These are phyloP conservation scores for Daldinia concentrica DNA, from an alignment of 495 filamentous ascomycete species.

Conservation along the genomic window DNA sequence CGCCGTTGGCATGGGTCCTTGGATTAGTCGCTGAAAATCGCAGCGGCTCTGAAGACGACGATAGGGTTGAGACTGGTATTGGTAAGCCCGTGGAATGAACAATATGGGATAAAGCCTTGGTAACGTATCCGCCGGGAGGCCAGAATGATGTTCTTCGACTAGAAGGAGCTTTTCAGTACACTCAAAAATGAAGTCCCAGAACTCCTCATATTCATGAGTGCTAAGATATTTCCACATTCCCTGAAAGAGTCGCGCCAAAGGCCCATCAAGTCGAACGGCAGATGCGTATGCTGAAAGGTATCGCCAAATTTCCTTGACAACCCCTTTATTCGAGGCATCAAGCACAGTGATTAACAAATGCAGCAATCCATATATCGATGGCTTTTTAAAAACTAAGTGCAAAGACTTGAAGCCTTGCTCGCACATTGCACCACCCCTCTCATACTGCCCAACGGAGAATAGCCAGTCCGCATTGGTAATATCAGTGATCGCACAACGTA, in stretches of 20 bases:
- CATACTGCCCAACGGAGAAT: constrained; percentile 43
- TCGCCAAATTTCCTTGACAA: constrained; percentile 47
- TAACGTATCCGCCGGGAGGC: constrained; percentile 44
- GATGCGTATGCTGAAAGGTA: constrained; percentile 45
- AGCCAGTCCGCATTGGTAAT: constrained; percentile 49
- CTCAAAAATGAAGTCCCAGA: constrained; percentile 46
- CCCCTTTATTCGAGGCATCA: constrained; percentile 44
- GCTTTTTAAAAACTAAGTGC: constrained; percentile 42
- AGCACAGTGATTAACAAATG: constrained; percentile 45
- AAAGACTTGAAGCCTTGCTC: constrained; percentile 44
- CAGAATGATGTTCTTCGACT: constrained; percentile 42
- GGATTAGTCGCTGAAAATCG: constrained; percentile 35
- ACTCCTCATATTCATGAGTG: constrained; percentile 46
- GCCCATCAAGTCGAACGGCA: constrained; percentile 33
- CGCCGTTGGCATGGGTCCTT: constrained; percentile 41
- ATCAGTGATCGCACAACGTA: constrained; percentile 48
- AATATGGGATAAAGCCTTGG: constrained; percentile 43
- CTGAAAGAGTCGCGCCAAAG: constrained; percentile 43
- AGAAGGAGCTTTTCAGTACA: constrained; percentile 44
- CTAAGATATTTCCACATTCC: constrained; percentile 44
- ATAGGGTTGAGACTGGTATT: constrained; percentile 40
- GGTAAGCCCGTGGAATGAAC: constrained; percentile 46
- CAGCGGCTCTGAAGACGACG: constrained; percentile 45
- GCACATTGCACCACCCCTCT: constrained; percentile 45
- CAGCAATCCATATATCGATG: constrained; percentile 45